A percentile compares a stretch with the other conserved stretches of the same genome.
Conservation (phyloP, 129 eudicot genomes). For the Mikania micrantha region DNA sequence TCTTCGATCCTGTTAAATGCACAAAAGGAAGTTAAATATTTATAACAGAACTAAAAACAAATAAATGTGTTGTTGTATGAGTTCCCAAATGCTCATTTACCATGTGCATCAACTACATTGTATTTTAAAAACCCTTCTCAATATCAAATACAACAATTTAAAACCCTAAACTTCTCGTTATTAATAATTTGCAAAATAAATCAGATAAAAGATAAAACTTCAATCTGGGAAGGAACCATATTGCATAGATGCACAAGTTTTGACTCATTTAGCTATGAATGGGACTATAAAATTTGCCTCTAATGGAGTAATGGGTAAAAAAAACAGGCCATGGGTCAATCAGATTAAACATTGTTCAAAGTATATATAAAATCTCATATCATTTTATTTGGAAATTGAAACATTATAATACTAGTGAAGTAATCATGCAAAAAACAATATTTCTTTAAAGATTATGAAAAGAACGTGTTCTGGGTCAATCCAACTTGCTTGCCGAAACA, state of each 20-base stretch:
- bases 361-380: neutral
- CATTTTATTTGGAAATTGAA: neutral
- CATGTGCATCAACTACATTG: neutral
- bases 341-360: neutral
- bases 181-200: neutral
- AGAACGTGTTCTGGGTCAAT: neutral
- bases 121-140: no score
- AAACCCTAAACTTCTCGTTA: neutral
- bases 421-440: neutral
- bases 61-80: no score
- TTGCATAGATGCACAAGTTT: neutral
- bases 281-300: neutral
- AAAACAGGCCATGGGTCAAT: neutral
- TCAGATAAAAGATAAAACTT: neutral
- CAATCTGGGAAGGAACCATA: neutral
- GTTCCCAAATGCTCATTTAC: neutral
- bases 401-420: neutral
- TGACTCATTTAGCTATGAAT: neutral
- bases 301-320: neutral
- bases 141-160: neutral
- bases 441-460: neutral
- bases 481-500: neutral
- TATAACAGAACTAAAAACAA: neutral
- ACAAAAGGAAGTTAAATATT: neutral
- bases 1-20: conserved; percentile 67